Evolutionary conservation across 805 yeast genomes (phyloP).

Genomic region (Wickerhamomyces canadensis): DNA sequence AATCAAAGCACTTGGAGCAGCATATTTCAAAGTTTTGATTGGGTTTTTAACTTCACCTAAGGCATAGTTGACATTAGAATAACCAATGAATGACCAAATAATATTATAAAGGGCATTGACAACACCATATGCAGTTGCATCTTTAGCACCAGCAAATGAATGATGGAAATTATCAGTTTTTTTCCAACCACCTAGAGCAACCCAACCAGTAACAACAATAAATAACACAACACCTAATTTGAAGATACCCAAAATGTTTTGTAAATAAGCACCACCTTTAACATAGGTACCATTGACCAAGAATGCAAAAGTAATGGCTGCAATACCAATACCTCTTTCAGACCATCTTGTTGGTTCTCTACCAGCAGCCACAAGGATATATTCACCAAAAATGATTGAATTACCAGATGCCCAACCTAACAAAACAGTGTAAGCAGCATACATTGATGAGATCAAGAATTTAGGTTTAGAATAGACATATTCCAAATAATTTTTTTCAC

Average conservation of each 20-base stretch:
- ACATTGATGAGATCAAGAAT: constrained; percentile 59
- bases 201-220: constrained; percentile 78
- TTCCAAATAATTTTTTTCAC: constrained; percentile 79
- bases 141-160: constrained; percentile 48
- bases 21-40: constrained; percentile 56
- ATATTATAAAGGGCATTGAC: constrained; percentile 76
- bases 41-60: constrained; percentile 77
- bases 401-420: constrained; percentile 87
- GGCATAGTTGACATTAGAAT: constrained; percentile 79
- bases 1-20: constrained; percentile 71
- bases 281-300: constrained; percentile 55
- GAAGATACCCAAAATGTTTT: constrained; percentile 62
- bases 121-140: constrained; percentile 60
- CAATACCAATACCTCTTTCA: constrained; percentile 72
- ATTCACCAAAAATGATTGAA: constrained; percentile 75
- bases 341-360: constrained; percentile 67
- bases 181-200: constrained; percentile 68
- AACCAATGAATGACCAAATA: constrained; percentile 82
- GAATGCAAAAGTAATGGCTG: constrained; percentile 66
- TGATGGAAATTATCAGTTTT: constrained; percentile 56
- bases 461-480: constrained; percentile 63
- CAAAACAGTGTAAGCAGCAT: constrained; percentile 66
- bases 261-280: constrained; percentile 61
- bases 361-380: constrained; percentile 69
- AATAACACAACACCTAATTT: constrained; percentile 67